Conservation (phyloP, 192 early-diverging fungal genomes). For the Blastocladiella britannica region DNA sequence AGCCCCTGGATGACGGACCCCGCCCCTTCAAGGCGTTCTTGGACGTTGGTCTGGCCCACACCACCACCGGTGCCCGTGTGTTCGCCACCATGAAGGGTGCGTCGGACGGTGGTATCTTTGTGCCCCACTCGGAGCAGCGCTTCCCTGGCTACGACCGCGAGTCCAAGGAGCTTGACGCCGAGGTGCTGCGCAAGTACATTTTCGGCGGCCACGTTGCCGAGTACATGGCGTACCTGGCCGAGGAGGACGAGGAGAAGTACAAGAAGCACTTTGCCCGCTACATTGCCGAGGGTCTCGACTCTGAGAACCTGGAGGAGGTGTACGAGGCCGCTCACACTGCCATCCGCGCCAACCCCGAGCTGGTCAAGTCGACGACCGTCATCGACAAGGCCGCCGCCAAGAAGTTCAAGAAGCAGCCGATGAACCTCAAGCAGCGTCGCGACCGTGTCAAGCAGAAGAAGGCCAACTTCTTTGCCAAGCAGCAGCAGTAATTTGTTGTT, state of each 20-base stretch:
- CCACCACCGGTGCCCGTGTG: conserved; percentile 92
- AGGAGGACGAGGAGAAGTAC: conserved; percentile 97
- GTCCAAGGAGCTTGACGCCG: conserved; percentile 74
- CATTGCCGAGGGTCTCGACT: conserved; percentile 64
- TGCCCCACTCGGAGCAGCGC: conserved; percentile 88
- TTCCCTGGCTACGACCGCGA: conserved; percentile 90
- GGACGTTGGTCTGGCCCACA: conserved; percentile 88
- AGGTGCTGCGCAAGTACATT: conserved; percentile 88
- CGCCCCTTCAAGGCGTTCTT: conserved; percentile 96
- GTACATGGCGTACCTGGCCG: conserved; percentile 94
- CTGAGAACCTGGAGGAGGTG: conserved; percentile 87
- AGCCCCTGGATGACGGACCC: conserved; percentile 73
- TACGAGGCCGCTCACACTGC: conserved; percentile 78
- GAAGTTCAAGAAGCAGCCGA: conserved; percentile 44
- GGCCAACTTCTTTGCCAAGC: conserved; percentile 30
- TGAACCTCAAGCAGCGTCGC: conserved; percentile 80
- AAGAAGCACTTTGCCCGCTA: conserved; percentile 86
- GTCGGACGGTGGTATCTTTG: conserved; percentile 90
- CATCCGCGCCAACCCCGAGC: conserved; percentile 75
- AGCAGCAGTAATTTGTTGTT: too few species aligned
- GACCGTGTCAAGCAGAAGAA: conserved; percentile 83
- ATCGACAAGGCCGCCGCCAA: conserved; percentile 47
- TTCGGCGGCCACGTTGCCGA: conserved; percentile 92
- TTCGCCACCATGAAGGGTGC: conserved; percentile 98
- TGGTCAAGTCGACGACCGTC: conserved; percentile 42